These are phyloP conservation scores for Pythium brachiatum DNA, from an alignment of 352 stramenopile genomes.

Conservation along the genomic window DNA sequence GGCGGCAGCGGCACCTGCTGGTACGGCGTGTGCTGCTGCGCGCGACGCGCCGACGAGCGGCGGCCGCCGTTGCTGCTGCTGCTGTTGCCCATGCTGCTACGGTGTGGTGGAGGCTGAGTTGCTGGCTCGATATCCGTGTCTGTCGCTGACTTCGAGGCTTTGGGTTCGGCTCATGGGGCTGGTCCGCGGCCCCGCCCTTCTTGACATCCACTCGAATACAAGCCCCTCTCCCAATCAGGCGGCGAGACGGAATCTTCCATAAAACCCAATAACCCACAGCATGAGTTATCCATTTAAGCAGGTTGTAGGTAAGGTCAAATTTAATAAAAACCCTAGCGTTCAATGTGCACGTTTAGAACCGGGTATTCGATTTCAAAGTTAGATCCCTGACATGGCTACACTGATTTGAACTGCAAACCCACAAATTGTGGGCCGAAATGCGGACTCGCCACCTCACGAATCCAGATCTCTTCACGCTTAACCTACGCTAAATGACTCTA, in stretches of 20 bases:
- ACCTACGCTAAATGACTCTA: too few species aligned
- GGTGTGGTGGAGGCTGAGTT: neutral
- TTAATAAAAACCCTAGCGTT: too few species aligned
- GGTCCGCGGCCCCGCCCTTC: neutral
- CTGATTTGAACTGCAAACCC: neutral
- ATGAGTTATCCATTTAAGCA: constrained; percentile 8
- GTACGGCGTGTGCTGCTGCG: constrained; percentile 45
- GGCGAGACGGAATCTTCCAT: neutral
- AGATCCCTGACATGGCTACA: constrained; percentile 24
- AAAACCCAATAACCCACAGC: neutral
- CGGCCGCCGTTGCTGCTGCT: constrained; percentile 41
- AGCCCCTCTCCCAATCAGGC: neutral
- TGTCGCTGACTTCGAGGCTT: neutral
- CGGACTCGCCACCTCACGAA: too few species aligned
- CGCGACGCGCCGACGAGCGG: constrained; percentile 31
- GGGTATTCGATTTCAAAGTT: neutral
- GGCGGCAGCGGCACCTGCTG: constrained; percentile 25
- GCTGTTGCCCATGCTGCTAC: constrained; percentile 61
- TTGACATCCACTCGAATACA: constrained; percentile 15
- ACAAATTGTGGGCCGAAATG: neutral
- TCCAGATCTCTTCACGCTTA: too few species aligned
- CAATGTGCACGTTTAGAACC: too few species aligned
- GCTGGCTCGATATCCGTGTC: neutral
- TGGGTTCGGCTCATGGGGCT: neutral
- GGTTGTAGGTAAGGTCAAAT: too few species aligned